Percentiles rank a stretch among this genome's conserved stretches.
phyloP scores from a whole-genome alignment of 2,329 filamentous ascomycete species.

The Neurospora sp. region DNA sequence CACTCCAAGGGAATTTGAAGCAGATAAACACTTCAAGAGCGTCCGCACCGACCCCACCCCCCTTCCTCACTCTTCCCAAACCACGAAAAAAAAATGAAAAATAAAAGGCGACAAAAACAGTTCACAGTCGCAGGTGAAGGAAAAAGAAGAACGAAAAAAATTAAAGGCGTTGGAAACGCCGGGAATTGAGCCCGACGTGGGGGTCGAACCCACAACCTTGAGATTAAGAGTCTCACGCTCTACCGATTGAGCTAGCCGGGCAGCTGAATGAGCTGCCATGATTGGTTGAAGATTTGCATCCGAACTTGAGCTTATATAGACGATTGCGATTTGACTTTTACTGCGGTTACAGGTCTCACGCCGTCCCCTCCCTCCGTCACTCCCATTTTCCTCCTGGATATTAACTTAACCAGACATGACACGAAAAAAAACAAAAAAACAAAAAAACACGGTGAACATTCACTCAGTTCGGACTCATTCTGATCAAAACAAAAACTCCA shows the following conservation, averaged over 20 bases:
- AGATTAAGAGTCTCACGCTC: conserved; percentile 57
- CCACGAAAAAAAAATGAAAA: not conserved
- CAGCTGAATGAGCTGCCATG: conserved; percentile 10
- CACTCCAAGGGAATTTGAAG: too few relatives aligned
- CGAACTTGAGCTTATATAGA: not conserved
- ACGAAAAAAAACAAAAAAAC: not conserved
- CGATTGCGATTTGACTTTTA: too few relatives aligned
- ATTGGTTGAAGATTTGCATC: too few relatives aligned
- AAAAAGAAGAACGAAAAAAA: not conserved
- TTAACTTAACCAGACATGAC: not conserved
- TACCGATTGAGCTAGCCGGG: conserved; percentile 60
- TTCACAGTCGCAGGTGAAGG: not conserved
- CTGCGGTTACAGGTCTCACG: too few relatives aligned
- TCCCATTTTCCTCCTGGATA: too few relatives aligned
- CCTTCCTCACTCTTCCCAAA: not conserved
- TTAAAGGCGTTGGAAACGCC: not conserved
- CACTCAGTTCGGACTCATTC: not conserved
- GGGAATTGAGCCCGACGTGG: too few relatives aligned
- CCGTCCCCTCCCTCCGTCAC: not conserved
- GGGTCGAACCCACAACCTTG: not conserved
- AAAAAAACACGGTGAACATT: not conserved
- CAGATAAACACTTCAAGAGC: too few relatives aligned
- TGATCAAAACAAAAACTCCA: conserved; percentile 9
- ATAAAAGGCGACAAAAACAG: not conserved
- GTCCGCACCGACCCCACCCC: too few relatives aligned